Conservation (phyloP, 345 rosid genomes). For the Aquilaria malaccensis region DNA sequence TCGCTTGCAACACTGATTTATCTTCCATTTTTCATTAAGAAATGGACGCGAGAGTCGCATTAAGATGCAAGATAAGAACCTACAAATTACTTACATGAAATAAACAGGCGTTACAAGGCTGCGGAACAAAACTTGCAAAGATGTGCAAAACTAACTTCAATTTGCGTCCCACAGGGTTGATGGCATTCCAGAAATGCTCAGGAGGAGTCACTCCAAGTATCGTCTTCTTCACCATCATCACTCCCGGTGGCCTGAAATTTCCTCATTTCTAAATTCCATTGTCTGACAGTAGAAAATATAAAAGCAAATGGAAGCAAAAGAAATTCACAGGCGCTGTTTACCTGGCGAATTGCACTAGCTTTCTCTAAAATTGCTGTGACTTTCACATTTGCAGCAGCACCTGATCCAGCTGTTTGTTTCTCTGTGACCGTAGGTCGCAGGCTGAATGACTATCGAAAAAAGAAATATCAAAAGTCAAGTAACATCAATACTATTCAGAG, state of each 20-base stretch:
- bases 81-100: constrained; percentile 28
- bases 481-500: background rate
- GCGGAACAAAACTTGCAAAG: constrained; percentile 10
- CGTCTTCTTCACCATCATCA: constrained; percentile 74
- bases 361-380: constrained; percentile 83
- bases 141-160: constrained; percentile 8
- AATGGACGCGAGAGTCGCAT: constrained; percentile 16
- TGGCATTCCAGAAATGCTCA: constrained; percentile 4
- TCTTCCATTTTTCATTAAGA: constrained; percentile 19
- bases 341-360: constrained; percentile 98
- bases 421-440: constrained; percentile 50
- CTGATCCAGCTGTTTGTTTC: constrained; percentile 32
- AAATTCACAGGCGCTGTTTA: constrained; percentile 9
- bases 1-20: constrained; percentile 13
- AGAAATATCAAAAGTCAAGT: background rate
- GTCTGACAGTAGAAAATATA: constrained; percentile 6
- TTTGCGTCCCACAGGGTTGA: background rate
- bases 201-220: constrained; percentile 66
- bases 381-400: constrained; percentile 40
- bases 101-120: constrained; percentile 25
- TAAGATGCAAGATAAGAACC: constrained; percentile 6
- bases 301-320: background rate
- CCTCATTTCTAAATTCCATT: constrained; percentile 1
- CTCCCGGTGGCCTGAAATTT: constrained; percentile 68
- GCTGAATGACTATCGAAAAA: constrained; percentile 50